Conservation (phyloP, 768 basidiomycete genomes). For the Galerina sulciceps region DNA sequence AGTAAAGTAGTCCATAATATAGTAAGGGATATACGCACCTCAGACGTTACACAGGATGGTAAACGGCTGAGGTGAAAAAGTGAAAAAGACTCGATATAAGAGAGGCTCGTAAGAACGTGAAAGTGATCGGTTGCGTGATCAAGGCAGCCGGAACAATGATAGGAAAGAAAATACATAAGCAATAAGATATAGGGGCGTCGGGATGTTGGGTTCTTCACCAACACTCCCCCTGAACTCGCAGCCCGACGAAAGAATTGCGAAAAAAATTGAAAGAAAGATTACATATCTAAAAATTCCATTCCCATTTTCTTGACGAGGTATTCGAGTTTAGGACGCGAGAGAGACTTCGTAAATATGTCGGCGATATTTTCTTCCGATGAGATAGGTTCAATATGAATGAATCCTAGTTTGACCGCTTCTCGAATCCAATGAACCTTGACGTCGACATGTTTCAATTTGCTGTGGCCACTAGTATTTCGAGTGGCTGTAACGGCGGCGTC, state of each 20-base stretch:
- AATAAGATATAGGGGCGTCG: too few relatives aligned
- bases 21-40: neutral
- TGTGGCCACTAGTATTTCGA: neutral
- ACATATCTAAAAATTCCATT: slow-evolving; percentile 3
- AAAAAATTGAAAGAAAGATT: neutral
- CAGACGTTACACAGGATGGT: neutral
- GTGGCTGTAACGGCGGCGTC: neutral
- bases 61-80: neutral
- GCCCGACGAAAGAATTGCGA: neutral
- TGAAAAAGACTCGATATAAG: neutral
- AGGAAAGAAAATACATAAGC: too few relatives aligned
- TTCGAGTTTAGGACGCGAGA: neutral
- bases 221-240: slow-evolving; percentile 5
- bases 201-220: too few relatives aligned
- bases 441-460: slow-evolving; percentile 13
- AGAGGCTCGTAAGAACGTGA: too few relatives aligned
- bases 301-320: slow-evolving; percentile 1
- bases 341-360: slow-evolving; percentile 2
- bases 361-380: neutral
- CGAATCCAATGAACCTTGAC: slow-evolving; percentile 10
- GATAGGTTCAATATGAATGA: slow-evolving; percentile 1
- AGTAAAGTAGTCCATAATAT: neutral
- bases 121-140: too few relatives aligned
- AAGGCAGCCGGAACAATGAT: too few relatives aligned
- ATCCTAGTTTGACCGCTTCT: neutral